Conservation (phyloP, 2,329 filamentous ascomycete species). For the Colletotrichum simmondsii region DNA sequence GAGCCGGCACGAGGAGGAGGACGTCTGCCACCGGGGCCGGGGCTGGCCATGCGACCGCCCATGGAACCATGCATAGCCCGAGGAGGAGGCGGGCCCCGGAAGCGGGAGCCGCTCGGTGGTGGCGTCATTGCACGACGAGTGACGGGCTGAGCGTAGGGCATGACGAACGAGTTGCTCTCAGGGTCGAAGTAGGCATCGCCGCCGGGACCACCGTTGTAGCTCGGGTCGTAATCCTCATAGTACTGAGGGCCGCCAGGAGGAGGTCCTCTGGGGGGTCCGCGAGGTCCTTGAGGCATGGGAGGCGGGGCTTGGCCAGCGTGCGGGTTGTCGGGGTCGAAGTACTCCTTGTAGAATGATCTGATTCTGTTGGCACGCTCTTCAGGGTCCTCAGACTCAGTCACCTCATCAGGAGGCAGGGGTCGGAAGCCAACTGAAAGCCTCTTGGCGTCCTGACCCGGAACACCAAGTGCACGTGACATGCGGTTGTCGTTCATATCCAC, state of each 20-base stretch:
- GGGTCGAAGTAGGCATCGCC: slow-evolving; percentile 74
- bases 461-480: slow-evolving; percentile 55
- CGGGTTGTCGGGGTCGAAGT: slow-evolving; percentile 84
- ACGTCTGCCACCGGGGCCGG: slow-evolving; percentile 54
- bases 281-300: slow-evolving; percentile 19
- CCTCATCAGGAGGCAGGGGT: slow-evolving; percentile 87
- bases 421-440: slow-evolving; percentile 79
- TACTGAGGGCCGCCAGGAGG: slow-evolving; percentile 56
- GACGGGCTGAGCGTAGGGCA: slow-evolving; percentile 86
- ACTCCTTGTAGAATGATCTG: slow-evolving; percentile 99
- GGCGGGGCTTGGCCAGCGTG: slow-evolving; percentile 40
- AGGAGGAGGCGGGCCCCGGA: slow-evolving; percentile 52
- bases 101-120: slow-evolving; percentile 71
- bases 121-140: slow-evolving; percentile 95
- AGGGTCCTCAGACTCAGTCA: slow-evolving; percentile 84
- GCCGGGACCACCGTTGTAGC: slow-evolving; percentile 64
- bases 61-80: slow-evolving; percentile 60
- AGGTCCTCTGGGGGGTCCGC: slow-evolving; percentile 13
- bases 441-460: slow-evolving; percentile 65
- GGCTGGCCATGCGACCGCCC: slow-evolving; percentile 54
- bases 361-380: slow-evolving; percentile 96
- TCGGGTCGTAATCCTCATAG: slow-evolving; percentile 80
- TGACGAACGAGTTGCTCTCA: slow-evolving; percentile 76
- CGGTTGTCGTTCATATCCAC: slow-evolving; percentile 41
- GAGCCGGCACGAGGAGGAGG: slow-evolving; percentile 60